Evolutionary conservation across 176 grass and related monocot genomes (phyloP).

Genomic region (Oryza coarctata): DNA sequence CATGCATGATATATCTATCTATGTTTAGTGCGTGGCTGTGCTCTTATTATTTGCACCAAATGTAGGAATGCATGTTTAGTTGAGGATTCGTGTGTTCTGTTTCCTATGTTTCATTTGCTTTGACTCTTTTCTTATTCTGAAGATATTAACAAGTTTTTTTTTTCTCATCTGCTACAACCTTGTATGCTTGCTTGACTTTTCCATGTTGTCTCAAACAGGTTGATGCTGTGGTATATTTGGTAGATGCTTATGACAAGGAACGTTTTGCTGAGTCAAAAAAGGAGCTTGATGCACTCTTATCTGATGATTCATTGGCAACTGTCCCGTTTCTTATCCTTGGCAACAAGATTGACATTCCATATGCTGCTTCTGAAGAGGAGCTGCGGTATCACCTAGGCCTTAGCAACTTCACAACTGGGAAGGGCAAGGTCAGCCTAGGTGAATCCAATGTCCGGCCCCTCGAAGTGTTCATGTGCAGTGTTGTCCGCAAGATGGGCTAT

Average conservation of each 20-base stretch:
- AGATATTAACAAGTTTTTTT: not conserved
- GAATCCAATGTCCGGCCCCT: slow-evolving; percentile 74
- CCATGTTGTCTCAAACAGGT: slow-evolving; percentile 44
- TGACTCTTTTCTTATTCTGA: not conserved
- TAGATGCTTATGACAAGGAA: slow-evolving; percentile 77
- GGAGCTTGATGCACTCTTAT: slow-evolving; percentile 69
- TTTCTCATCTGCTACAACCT: not conserved
- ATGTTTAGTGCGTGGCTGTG: not conserved
- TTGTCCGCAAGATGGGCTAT: slow-evolving; percentile 85
- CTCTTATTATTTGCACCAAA: not conserved
- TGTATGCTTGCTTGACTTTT: not conserved
- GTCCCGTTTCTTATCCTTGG: slow-evolving; percentile 77
- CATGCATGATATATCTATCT: not conserved
- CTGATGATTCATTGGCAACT: slow-evolving; percentile 66
- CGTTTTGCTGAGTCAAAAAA: slow-evolving; percentile 73
- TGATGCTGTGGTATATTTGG: slow-evolving; percentile 78
- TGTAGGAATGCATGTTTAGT: not conserved
- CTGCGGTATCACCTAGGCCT: slow-evolving; percentile 69
- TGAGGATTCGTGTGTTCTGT: not conserved
- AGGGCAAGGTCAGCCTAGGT: slow-evolving; percentile 69
- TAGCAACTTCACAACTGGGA: slow-evolving; percentile 76
- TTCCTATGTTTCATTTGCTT: slow-evolving; percentile 1
- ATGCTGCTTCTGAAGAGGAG: slow-evolving; percentile 77
- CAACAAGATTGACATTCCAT: slow-evolving; percentile 80
- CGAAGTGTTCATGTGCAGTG: slow-evolving; percentile 82